These are phyloP conservation scores for Rhinocladiella similis DNA, from an alignment of 2,329 filamentous ascomycete species.

Conservation along the genomic window DNA sequence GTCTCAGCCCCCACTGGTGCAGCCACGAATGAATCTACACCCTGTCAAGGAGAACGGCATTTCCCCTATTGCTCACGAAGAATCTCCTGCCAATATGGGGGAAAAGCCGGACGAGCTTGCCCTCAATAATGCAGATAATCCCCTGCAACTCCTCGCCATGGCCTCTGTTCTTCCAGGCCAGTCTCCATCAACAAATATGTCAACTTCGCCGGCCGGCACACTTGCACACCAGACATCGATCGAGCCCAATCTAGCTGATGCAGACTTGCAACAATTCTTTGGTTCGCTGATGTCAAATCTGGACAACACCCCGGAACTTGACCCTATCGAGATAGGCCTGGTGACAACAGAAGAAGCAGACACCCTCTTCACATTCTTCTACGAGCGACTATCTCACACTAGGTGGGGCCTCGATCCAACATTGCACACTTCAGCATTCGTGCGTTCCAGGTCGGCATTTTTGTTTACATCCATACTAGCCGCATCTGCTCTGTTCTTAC, in stretches of 20 bases:
- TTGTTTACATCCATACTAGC: constrained; percentile 71
- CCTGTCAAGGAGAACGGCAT: constrained; percentile 24
- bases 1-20: constrained; percentile 9
- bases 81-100: constrained; percentile 29
- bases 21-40: constrained; percentile 8
- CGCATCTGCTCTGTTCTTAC: constrained; percentile 67
- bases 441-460: constrained; percentile 67
- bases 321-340: constrained; percentile 70
- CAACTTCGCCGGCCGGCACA: constrained; percentile 54
- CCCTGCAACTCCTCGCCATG: constrained; percentile 69
- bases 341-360: constrained; percentile 66
- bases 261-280: constrained; percentile 65
- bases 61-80: constrained; percentile 30
- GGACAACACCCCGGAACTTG: constrained; percentile 64
- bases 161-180: constrained; percentile 54
- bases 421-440: constrained; percentile 65
- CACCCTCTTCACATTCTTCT: constrained; percentile 63
- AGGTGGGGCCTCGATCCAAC: constrained; percentile 71
- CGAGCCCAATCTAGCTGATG: constrained; percentile 39
- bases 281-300: constrained; percentile 63
- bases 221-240: constrained; percentile 28
- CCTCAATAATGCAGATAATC: constrained; percentile 73
- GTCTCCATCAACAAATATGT: constrained; percentile 36
- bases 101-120: constrained; percentile 55
- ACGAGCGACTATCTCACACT: constrained; percentile 69